phyloP scores from a whole-genome alignment of 352 stramenopile genomes.

The Plasmopara viticola region DNA sequence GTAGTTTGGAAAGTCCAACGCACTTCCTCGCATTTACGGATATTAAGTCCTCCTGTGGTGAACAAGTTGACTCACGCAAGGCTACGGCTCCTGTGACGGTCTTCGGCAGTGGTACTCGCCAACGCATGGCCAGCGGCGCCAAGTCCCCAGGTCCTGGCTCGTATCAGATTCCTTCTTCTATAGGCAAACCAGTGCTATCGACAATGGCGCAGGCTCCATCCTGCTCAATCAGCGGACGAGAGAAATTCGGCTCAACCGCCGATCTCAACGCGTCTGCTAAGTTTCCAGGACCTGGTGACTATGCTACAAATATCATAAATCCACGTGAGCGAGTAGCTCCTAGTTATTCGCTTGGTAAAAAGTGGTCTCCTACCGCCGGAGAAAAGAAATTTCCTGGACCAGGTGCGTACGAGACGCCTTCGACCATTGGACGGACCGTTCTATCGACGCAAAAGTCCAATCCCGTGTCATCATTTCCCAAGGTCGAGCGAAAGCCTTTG shows the following conservation, averaged over 20 bases:
- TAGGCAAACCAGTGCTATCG: conserved; percentile 62
- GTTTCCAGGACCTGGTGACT: conserved; percentile 57
- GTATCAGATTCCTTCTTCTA: conserved; percentile 67
- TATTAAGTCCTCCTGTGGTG: conserved; percentile 63
- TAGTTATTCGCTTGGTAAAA: conserved; percentile 72
- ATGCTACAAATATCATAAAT: conserved; percentile 59
- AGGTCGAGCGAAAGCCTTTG: conserved; percentile 66
- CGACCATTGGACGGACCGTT: conserved; percentile 58
- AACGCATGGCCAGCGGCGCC: conserved; percentile 35
- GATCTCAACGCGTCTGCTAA: conserved; percentile 41
- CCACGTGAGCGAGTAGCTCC: conserved; percentile 53
- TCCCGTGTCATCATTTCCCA: conserved; percentile 50
- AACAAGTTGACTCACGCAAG: conserved; percentile 73
- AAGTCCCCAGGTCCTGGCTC: conserved; percentile 59
- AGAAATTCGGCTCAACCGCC: conserved; percentile 71
- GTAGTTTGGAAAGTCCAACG: conserved; percentile 11
- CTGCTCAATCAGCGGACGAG: conserved; percentile 64
- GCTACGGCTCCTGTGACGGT: conserved; percentile 51
- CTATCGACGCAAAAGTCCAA: conserved; percentile 68
- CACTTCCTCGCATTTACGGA: conserved; percentile 36
- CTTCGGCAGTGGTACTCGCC: conserved; percentile 58
- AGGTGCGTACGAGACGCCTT: conserved; percentile 49
- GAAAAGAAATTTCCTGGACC: conserved; percentile 54
- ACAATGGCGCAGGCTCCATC: conserved; percentile 49
- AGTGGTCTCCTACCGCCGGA: conserved; percentile 38